Base-by-base conservation (phyloP, 2,329 filamentous ascomycete genomes). In the Epicoccum sorghinum region DNA sequence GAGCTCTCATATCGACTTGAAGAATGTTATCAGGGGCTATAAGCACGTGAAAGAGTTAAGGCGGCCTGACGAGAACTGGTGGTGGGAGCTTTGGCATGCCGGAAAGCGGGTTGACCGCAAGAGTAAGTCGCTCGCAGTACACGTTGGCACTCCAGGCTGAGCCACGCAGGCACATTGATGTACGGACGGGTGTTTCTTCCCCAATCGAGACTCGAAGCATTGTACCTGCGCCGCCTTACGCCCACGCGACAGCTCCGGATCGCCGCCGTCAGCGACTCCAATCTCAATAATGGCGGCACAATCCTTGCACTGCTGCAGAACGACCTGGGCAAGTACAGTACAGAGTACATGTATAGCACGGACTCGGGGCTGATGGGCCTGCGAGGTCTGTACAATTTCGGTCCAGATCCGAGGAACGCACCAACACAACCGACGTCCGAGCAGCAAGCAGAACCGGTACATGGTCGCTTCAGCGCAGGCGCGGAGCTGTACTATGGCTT, bases 401-500 rank as follows among this genome's bases (percentile, higher is more conserved):
- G 93, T 12, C 84, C 86, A 14, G 89, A 93, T 60, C 84, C 85
- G 7, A 75, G 79, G 49, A 57, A 60, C 25, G 65, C 60, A 36
- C 64, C 68, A 30, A 65, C 63, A 13, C 56, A 64, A 46, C 65
- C 67, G 13, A 58, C 56, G 32, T 55, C 59, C 30, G 58, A 59
- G 42, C 61, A 68, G 39, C 59, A 70, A 42, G 52, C 63, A 47
- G 73, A 89, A 69, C 84, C 82, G 63, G 85, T 88, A 54, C 89
- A 86, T 78, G 93, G 90, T 7, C 87, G 93, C 18, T 91, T 98
- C 72, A 96, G 91, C 68, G 90, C 91, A 3, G 95, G 95, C 32
- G 93, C 88, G 50, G 95, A 99, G 75, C 82, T 96, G 32, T 99
- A 98, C 78, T 99, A 99, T 78, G 95, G 93, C 22, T 89, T 93